Conservation (phyloP, 768 basidiomycete genomes). For the Saitozyma podzolica region DNA sequence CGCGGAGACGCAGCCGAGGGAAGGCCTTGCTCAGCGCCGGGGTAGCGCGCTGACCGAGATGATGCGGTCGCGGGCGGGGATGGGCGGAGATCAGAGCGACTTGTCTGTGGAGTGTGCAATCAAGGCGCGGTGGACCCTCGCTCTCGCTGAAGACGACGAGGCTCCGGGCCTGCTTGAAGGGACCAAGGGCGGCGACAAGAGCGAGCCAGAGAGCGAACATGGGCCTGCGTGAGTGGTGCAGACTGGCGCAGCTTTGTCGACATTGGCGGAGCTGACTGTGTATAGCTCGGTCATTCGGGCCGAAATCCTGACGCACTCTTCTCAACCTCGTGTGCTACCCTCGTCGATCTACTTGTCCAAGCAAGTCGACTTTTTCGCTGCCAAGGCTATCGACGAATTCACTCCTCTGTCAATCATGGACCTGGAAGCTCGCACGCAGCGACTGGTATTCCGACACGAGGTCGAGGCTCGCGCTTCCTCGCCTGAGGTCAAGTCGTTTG, state of each 20-base stretch:
- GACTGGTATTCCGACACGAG: conserved; percentile 70
- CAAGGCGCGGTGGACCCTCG: too few species aligned
- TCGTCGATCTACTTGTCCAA: conserved; percentile 78
- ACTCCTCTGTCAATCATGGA: conserved; percentile 67
- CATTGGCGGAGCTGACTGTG: too few species aligned
- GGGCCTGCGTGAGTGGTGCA: too few species aligned
- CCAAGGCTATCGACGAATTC: conserved; percentile 68
- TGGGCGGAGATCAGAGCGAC: too few species aligned
- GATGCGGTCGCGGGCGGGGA: conserved; percentile 21
- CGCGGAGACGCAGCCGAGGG: not conserved
- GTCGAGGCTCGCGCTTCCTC: conserved; percentile 63
- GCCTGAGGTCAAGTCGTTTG: conserved; percentile 59
- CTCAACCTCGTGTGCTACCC: conserved; percentile 62
- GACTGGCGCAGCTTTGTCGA: too few species aligned
- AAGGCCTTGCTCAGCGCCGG: conserved; percentile 6
- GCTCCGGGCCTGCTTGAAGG: too few species aligned
- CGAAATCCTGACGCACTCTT: conserved; percentile 74
- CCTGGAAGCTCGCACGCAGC: conserved; percentile 63
- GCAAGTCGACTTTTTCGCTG: conserved; percentile 76
- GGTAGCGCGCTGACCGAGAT: conserved; percentile 45
- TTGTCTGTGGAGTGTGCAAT: too few species aligned
- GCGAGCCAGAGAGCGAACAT: too few species aligned
- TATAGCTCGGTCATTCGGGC: conserved; percentile 64
- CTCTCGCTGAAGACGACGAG: too few species aligned
- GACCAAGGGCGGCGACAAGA: too few species aligned